These are phyloP conservation scores for Solanum stenotomum DNA, from an alignment of 257 asterid genomes.

Conservation along the genomic window DNA sequence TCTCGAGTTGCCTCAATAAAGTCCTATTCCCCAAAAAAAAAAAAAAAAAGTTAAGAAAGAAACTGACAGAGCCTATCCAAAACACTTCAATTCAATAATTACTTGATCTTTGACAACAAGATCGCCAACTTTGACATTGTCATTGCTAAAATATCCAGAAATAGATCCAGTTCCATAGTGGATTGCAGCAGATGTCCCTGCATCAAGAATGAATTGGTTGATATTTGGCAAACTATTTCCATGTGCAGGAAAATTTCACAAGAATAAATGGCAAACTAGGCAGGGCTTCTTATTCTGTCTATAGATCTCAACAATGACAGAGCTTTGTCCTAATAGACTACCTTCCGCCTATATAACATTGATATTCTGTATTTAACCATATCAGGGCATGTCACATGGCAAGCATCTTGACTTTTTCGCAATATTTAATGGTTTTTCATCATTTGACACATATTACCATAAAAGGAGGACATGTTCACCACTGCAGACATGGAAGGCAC, in stretches of 20 bases:
- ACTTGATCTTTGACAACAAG: constrained; percentile 73
- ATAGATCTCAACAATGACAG: neutral
- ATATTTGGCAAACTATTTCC: neutral
- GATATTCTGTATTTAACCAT: neutral
- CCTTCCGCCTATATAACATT: neutral
- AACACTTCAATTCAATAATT: neutral
- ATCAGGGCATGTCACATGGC: neutral
- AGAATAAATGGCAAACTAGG: neutral
- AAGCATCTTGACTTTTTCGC: neutral
- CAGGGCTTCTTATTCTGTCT: neutral
- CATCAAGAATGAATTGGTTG: constrained; percentile 1
- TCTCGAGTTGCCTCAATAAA: constrained; percentile 86
- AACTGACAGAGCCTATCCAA: neutral
- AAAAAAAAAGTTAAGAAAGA: constrained; percentile 1
- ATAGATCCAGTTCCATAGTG: constrained; percentile 90
- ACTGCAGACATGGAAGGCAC: neutral
- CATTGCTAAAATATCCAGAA: constrained; percentile 83
- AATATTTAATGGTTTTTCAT: neutral
- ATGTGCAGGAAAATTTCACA: neutral
- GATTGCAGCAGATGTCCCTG: constrained; percentile 84
- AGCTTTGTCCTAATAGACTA: neutral
- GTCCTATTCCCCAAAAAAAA: constrained; percentile 24
- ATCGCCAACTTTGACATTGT: constrained; percentile 48
- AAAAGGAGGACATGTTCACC: neutral
- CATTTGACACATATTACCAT: neutral